Conservation (phyloP, 768 basidiomycete genomes). For the Ramaria sp. region DNA sequence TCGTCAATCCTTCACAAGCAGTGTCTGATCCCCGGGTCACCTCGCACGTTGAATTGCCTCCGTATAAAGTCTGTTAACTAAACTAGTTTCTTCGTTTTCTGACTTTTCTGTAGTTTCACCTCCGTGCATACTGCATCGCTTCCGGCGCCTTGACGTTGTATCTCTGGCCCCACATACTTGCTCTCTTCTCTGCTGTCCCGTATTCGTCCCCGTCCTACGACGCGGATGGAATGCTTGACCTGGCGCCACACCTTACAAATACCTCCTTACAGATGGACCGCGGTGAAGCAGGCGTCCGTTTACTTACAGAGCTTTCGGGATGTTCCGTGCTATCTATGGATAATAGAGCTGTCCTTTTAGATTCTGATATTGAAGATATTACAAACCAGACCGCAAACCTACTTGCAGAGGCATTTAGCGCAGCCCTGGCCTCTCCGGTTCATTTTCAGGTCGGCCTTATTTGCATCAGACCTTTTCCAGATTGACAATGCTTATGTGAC, state of each 20-base stretch:
- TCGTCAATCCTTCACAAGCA: constrained; percentile 58
- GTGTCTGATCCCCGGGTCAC: constrained; percentile 18
- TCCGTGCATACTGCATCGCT: constrained; percentile 79
- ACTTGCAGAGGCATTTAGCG: constrained; percentile 75
- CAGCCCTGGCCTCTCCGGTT: constrained; percentile 69
- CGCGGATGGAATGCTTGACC: constrained; percentile 30
- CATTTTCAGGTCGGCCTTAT: constrained; percentile 63
- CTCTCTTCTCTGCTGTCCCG: constrained; percentile 73
- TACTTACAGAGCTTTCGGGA: constrained; percentile 73
- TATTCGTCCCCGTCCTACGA: constrained; percentile 41
- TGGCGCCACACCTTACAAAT: constrained; percentile 81
- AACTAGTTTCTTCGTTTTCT: constrained; percentile 1
- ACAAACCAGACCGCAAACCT: constrained; percentile 51
- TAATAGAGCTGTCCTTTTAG: constrained; percentile 21
- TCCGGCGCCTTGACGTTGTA: constrained; percentile 71
- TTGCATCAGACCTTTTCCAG: not conserved
- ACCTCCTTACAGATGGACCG: constrained; percentile 77
- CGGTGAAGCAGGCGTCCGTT: constrained; percentile 44
- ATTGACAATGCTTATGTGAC: not conserved
- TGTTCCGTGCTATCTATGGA: constrained; percentile 36
- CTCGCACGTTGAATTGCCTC: constrained; percentile 15
- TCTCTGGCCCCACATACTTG: constrained; percentile 73
- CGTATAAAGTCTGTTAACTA: constrained; percentile 43
- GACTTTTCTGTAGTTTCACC: constrained; percentile 62
- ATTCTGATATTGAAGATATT: constrained; percentile 37